Percentiles rank a stretch among this genome's conserved stretches.
Evolutionary conservation across 2,329 filamentous ascomycete species (phyloP).

Genomic region (Graphilbum sp.): DNA sequence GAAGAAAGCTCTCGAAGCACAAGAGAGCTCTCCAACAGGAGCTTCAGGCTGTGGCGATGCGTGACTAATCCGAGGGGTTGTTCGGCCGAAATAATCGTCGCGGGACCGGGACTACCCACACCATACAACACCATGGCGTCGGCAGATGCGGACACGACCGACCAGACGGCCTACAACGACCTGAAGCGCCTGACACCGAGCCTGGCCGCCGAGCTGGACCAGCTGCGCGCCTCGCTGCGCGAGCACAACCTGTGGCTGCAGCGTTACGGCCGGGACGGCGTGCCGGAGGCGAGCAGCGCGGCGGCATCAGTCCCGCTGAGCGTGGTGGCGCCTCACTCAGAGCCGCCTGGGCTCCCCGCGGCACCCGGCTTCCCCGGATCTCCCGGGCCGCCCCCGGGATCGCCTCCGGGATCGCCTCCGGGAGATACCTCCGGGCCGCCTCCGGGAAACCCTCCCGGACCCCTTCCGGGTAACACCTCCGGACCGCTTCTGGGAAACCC

Average conservation of each 20-base stretch:
- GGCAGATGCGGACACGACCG: not conserved
- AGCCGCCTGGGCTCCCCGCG: not conserved
- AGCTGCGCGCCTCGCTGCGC: constrained; percentile 14
- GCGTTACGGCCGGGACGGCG: constrained; percentile 11
- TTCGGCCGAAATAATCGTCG: no score
- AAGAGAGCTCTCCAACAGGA: no score
- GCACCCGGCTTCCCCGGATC: no score
- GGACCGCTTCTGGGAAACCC: no score
- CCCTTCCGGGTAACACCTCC: no score
- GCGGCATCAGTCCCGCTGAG: not conserved
- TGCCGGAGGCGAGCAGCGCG: not conserved
- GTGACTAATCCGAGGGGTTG: no score
- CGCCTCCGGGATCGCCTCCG: no score
- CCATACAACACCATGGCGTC: not conserved
- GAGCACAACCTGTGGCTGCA: constrained; percentile 17
- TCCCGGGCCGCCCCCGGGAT: not conserved
- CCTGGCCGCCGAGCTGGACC: constrained; percentile 14
- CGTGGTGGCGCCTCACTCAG: not conserved
- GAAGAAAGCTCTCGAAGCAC: no score
- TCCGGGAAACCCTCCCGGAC: no score
- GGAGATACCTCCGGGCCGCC: no score
- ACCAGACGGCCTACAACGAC: constrained; percentile 13
- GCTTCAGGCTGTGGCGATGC: no score
- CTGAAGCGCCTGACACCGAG: constrained; percentile 13
- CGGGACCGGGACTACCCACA: no score